These are phyloP conservation scores for Erodium maritimum DNA, from an alignment of 345 rosid species.

Conservation along the genomic window DNA sequence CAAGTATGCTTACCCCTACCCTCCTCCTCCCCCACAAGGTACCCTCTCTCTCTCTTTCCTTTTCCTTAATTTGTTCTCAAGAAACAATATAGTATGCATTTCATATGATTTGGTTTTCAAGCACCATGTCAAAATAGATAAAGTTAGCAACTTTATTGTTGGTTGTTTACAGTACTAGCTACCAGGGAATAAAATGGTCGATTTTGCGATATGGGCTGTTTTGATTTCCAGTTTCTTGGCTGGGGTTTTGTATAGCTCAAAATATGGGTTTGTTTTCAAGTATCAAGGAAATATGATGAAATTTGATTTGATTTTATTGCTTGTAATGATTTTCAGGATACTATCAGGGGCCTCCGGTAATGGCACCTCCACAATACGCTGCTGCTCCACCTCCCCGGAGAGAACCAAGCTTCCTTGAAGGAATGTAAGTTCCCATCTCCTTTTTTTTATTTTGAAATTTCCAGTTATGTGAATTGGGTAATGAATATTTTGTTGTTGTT, in stretches of 20 bases:
- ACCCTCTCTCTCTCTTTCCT: neutral
- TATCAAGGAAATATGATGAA: neutral
- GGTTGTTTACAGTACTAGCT: neutral
- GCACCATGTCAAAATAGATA: neutral
- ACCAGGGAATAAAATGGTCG: neutral
- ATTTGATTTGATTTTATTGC: neutral
- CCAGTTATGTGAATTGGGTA: neutral
- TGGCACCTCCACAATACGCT: constrained; percentile 36
- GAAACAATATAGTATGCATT: too few species aligned
- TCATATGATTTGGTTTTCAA: too few species aligned
- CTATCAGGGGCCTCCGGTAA: constrained; percentile 39
- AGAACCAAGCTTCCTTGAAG: constrained; percentile 29
- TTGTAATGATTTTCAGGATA: constrained; percentile 19
- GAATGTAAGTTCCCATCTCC: constrained; percentile 19
- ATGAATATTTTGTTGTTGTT: neutral
- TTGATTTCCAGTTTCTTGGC: neutral
- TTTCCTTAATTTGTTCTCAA: neutral
- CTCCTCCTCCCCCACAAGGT: constrained; percentile 29
- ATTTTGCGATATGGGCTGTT: neutral
- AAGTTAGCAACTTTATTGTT: neutral
- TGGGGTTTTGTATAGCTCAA: neutral
- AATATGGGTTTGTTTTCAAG: too few species aligned
- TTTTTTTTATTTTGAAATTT: neutral
- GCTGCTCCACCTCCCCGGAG: constrained; percentile 23
- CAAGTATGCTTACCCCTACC: constrained; percentile 42